These are phyloP conservation scores for Solanum pennellii DNA, from an alignment of 257 asterid species.

Conservation along the genomic window DNA sequence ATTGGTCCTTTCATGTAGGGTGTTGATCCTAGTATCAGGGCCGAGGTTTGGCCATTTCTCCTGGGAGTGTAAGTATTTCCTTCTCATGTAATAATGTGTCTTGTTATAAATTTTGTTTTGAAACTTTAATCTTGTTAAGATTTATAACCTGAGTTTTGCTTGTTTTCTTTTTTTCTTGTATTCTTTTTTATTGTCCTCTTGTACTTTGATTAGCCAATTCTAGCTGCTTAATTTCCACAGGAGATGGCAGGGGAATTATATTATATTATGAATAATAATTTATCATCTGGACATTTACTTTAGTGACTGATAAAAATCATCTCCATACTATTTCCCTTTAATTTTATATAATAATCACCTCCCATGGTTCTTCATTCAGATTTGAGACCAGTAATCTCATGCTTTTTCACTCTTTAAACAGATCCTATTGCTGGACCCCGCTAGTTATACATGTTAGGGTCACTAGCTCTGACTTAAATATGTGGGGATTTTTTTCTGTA, in stretches of 20 bases:
- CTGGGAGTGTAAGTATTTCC: conserved; percentile 83
- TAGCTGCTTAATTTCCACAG: not conserved
- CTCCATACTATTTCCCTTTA: not conserved
- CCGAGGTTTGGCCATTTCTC: conserved; percentile 93
- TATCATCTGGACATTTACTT: not conserved
- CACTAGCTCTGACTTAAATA: not conserved
- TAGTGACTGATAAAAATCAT: not conserved
- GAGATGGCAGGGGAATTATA: not conserved
- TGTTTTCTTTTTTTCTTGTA: not conserved
- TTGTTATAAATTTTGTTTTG: not conserved
- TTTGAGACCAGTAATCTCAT: not conserved
- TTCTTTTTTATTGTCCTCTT: not conserved
- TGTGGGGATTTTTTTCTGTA: not conserved
- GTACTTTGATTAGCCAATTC: not conserved
- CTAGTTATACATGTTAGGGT: not conserved
- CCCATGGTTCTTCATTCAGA: not conserved
- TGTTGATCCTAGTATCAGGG: conserved; percentile 76
- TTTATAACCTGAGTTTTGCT: not conserved
- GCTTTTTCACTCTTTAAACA: not conserved
- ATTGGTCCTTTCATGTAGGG: conserved; percentile 42
- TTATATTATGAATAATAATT: not conserved
- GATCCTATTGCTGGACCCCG: not conserved
- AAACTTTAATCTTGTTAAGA: not conserved
- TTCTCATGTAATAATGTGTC: not conserved
- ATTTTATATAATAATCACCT: not conserved